Conservation (phyloP, 805 yeast species). For the Candida dendrica region DNA sequence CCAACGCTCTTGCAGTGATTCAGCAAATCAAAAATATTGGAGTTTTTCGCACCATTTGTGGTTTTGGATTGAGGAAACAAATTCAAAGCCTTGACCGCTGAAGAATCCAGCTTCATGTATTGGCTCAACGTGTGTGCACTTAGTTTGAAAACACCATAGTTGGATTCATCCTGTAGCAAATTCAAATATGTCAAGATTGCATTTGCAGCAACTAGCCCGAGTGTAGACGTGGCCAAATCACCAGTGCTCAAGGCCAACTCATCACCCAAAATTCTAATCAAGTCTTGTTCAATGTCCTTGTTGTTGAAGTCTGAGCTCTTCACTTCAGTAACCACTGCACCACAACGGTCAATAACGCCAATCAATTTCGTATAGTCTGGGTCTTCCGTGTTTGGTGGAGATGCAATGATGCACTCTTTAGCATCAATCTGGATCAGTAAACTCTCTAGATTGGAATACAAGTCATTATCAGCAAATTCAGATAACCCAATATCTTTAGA, state of each 20-base stretch:
- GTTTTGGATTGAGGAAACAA: conserved; percentile 51
- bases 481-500: conserved; percentile 58
- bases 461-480: conserved; percentile 82
- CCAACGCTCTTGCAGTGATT: conserved; percentile 85
- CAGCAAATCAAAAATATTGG: conserved; percentile 73
- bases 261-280: conserved; percentile 59
- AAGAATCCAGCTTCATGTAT: conserved; percentile 84
- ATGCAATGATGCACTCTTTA: conserved; percentile 69
- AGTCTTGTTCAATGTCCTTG: conserved; percentile 71
- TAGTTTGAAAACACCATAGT: conserved; percentile 48
- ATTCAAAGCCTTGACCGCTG: conserved; percentile 84
- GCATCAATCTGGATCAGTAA: conserved; percentile 83
- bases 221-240: conserved; percentile 39
- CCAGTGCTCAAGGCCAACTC: conserved; percentile 48
- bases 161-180: conserved; percentile 48
- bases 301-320: conserved; percentile 50
- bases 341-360: conserved; percentile 73
- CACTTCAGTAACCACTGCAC: conserved; percentile 58
- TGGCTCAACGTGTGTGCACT: conserved; percentile 66
- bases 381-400: conserved; percentile 27
- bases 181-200: conserved; percentile 68
- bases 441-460: conserved; percentile 81
- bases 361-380: conserved; percentile 57
- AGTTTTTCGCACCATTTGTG: conserved; percentile 32
- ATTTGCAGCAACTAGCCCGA: conserved; percentile 56